These are phyloP conservation scores for Candolleomyces efflorescens DNA, from an alignment of 768 basidiomycete species.

Conservation along the genomic window DNA sequence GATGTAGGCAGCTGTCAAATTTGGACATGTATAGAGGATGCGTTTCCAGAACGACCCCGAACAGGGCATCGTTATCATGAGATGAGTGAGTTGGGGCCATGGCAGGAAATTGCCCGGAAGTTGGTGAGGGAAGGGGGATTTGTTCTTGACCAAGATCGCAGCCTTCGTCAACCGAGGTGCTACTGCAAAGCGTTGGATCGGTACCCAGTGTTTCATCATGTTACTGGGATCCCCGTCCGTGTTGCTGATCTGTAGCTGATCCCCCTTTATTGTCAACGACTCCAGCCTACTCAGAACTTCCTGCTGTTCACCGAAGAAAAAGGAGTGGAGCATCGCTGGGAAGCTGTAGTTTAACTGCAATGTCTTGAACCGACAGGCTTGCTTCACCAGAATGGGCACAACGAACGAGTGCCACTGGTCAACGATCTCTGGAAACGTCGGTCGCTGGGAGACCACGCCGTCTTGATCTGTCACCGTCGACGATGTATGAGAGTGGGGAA, in stretches of 20 bases:
- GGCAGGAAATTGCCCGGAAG: conserved; percentile 6
- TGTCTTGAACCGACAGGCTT: conserved; percentile 1
- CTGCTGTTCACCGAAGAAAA: background rate
- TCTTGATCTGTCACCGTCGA: background rate
- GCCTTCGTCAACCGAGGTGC: conserved; percentile 1
- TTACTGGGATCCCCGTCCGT: background rate
- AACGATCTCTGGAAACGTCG: background rate
- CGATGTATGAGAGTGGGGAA: background rate
- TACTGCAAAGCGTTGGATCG: background rate
- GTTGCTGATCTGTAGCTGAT: background rate
- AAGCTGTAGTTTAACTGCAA: conserved; percentile 2
- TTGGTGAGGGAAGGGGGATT: conserved; percentile 1
- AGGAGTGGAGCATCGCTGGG: background rate
- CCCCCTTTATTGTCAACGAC: background rate
- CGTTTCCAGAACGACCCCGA: conserved; percentile 8
- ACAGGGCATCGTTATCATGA: conserved; percentile 9
- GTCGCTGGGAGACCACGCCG: background rate
- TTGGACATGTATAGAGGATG: background rate
- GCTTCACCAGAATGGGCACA: background rate
- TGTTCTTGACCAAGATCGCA: conserved; percentile 1
- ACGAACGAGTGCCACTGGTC: background rate
- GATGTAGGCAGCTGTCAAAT: conserved; percentile 2
- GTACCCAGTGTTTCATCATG: background rate
- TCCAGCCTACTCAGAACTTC: background rate
- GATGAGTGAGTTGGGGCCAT: conserved; percentile 8